A percentile compares a stretch with the other conserved stretches of the same genome.
Conservation (phyloP, 2,329 filamentous ascomycete species). For the Onygena corvina region DNA sequence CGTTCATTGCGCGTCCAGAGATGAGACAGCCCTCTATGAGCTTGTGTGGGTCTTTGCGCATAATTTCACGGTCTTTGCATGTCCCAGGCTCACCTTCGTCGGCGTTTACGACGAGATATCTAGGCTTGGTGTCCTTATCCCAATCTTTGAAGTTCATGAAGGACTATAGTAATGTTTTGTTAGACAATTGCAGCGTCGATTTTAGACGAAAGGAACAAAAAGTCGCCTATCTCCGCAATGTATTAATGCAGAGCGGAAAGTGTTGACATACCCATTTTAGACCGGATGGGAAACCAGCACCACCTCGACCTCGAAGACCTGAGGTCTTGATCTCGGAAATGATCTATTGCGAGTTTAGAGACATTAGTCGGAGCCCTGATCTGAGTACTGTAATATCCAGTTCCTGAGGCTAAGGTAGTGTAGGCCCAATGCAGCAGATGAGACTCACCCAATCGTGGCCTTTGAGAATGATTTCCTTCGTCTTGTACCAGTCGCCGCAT, state of each 20-base stretch:
- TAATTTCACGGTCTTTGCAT: conserved; percentile 98
- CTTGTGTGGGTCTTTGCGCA: conserved; percentile 99
- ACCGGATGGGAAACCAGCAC: conserved; percentile 93
- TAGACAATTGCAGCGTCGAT: not conserved
- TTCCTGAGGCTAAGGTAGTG: conserved; percentile 16
- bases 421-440: not conserved
- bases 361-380: conserved; percentile 4
- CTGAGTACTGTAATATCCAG: conserved; percentile 10
- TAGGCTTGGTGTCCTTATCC: conserved; percentile 93
- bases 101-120: conserved; percentile 95
- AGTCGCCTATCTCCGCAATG: not conserved
- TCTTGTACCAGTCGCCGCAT: conserved; percentile 99
- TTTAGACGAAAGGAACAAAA: not conserved
- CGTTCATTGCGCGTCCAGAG: conserved; percentile 96
- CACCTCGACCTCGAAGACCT: conserved; percentile 85
- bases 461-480: conserved; percentile 94
- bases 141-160: conserved; percentile 99
- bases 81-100: conserved; percentile 98
- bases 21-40: conserved; percentile 94
- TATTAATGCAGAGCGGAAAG: not conserved
- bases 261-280: conserved; percentile 84
- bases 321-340: conserved; percentile 96
- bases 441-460: conserved; percentile 73
- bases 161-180: conserved; percentile 45
- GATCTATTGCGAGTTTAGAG: conserved; percentile 45